These are phyloP conservation scores for Saccharomycopsis vini DNA, from an alignment of 805 yeast genomes.

Conservation along the genomic window DNA sequence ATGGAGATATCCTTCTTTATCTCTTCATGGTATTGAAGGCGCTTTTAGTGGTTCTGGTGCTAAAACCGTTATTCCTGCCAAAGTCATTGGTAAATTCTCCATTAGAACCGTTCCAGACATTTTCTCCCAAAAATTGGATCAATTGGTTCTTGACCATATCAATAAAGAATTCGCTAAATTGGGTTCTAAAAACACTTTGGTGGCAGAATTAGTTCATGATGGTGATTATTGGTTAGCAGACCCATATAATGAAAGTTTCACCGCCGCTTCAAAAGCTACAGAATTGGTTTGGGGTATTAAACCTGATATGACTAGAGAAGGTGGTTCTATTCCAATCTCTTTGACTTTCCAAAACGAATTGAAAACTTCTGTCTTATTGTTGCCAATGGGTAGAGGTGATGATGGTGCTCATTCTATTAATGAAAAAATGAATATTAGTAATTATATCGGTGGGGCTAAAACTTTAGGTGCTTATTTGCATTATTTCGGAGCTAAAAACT, in stretches of 20 bases:
- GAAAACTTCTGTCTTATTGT: slow-evolving; percentile 74
- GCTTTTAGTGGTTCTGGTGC: slow-evolving; percentile 95
- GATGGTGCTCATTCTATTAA: slow-evolving; percentile 99
- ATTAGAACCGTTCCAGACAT: slow-evolving; percentile 97
- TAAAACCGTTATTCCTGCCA: slow-evolving; percentile 95
- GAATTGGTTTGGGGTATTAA: slow-evolving; percentile 89
- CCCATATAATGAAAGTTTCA: slow-evolving; percentile 85
- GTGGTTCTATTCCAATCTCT: slow-evolving; percentile 98
- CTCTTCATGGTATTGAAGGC: slow-evolving; percentile 96
- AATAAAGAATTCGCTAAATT: slow-evolving; percentile 59
- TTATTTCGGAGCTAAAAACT: slow-evolving; percentile 46
- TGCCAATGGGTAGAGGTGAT: slow-evolving; percentile 98
- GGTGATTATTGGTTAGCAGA: slow-evolving; percentile 96
- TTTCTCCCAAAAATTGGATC: slow-evolving; percentile 67
- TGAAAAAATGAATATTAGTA: slow-evolving; percentile 82
- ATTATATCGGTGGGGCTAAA: slow-evolving; percentile 90
- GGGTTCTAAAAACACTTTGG: slow-evolving; percentile 66
- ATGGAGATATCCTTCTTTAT: slow-evolving; percentile 97
- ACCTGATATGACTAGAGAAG: slow-evolving; percentile 97
- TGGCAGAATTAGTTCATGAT: slow-evolving; percentile 76
- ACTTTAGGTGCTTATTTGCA: slow-evolving; percentile 90
- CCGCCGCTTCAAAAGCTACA: slow-evolving; percentile 92
- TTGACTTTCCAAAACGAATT: slow-evolving; percentile 83
- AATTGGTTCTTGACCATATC: slow-evolving; percentile 66
- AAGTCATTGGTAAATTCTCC: slow-evolving; percentile 88